Percentiles rank a stretch among this genome's conserved stretches.
These are phyloP conservation scores for Alternaria conjuncta DNA, from an alignment of 2,329 filamentous ascomycete genomes.

Conservation along the genomic window DNA sequence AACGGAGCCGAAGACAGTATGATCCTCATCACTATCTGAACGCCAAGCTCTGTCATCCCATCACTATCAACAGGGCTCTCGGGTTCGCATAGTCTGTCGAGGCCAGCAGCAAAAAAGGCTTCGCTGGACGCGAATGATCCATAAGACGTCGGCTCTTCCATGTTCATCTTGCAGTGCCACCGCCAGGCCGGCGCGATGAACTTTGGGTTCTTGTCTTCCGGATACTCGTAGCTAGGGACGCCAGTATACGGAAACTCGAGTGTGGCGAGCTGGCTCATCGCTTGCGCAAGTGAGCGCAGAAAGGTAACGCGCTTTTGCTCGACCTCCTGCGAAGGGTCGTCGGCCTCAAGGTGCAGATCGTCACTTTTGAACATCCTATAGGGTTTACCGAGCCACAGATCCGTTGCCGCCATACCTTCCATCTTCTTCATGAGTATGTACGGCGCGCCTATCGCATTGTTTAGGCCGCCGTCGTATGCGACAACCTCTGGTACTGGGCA, in stretches of 20 bases:
- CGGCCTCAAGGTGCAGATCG: background rate
- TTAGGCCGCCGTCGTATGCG: constrained; percentile 13
- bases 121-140: constrained; percentile 4
- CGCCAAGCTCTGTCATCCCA: background rate
- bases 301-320: constrained; percentile 16
- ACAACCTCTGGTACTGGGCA: constrained; percentile 23
- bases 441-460: constrained; percentile 23
- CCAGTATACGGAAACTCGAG: constrained; percentile 20
- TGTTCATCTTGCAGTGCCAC: background rate
- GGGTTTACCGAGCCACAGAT: constrained; percentile 17
- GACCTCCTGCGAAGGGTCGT: background rate
- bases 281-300: constrained; percentile 18
- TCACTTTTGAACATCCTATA: background rate
- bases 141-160: background rate
- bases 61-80: background rate
- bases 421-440: constrained; percentile 26
- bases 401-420: constrained; percentile 10
- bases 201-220: background rate
- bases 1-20: background rate
- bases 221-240: constrained; percentile 4
- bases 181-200: background rate
- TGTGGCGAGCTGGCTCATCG: constrained; percentile 10
- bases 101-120: constrained; percentile 3
- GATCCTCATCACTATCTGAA: background rate
- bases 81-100: constrained; percentile 1